Percentiles rank a stretch among this genome's conserved stretches.
Evolutionary conservation across 108 stramenopile species (phyloP).

Genomic region (Pseudonitzschia multistriata): DNA sequence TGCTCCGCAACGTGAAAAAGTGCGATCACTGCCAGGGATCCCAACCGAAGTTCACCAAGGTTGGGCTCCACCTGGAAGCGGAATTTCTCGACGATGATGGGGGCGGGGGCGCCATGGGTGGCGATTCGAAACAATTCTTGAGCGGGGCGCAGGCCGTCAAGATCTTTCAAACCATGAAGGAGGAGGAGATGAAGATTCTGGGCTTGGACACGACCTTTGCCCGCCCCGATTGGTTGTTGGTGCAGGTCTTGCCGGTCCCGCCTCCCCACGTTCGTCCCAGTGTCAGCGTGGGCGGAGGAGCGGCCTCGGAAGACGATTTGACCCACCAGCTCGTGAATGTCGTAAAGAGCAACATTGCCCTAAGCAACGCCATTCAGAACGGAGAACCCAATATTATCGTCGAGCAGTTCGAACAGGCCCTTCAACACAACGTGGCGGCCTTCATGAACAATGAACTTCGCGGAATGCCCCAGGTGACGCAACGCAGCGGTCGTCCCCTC

Average conservation of each 20-base stretch:
- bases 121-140: constrained; percentile 92
- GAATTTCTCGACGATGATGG: constrained; percentile 82
- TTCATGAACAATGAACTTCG: constrained; percentile 94
- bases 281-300: constrained; percentile 80
- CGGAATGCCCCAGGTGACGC: constrained; percentile 91
- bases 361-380: constrained; percentile 84
- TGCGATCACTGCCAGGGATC: constrained; percentile 87
- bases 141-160: constrained; percentile 84
- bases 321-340: constrained; percentile 97
- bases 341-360: constrained; percentile 92
- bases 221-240: constrained; percentile 96
- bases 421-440: constrained; percentile 94
- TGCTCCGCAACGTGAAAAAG: constrained; percentile 83
- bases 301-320: constrained; percentile 92
- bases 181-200: constrained; percentile 86
- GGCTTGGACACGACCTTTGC: constrained; percentile 91
- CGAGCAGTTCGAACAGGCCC: constrained; percentile 92
- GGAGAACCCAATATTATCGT: constrained; percentile 93
- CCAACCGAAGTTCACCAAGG: constrained; percentile 84
- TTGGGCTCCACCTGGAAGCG: constrained; percentile 84
- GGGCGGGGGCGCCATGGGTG: constrained; percentile 40
- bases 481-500: constrained; percentile 94
- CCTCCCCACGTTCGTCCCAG: constrained; percentile 98
- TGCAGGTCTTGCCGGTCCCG: constrained; percentile 96
- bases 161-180: constrained; percentile 90